Evolutionary conservation across 495 filamentous ascomycete species (phyloP).

Genomic region (Apodospora peruviana): DNA sequence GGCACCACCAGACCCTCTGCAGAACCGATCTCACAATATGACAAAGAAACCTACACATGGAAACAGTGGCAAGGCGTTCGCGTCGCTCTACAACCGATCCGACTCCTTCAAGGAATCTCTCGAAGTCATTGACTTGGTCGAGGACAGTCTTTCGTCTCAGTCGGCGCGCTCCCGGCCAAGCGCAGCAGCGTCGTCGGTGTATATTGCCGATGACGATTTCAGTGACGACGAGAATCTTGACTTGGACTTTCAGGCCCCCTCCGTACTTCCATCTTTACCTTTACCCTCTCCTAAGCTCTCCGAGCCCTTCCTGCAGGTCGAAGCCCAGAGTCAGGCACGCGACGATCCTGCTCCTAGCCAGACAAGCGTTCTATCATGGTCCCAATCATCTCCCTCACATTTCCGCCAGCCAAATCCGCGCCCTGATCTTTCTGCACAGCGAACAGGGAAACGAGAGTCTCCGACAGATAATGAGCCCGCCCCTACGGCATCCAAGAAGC

Average conservation of each 20-base stretch:
- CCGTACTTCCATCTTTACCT: conserved; percentile 34
- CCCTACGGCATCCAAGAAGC: conserved; percentile 22
- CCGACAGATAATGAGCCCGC: conserved; percentile 16
- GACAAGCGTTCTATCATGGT: conserved; percentile 18
- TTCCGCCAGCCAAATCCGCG: conserved; percentile 6
- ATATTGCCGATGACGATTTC: conserved; percentile 61
- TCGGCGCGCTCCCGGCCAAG: background rate
- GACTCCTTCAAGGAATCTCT: conserved; percentile 39
- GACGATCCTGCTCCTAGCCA: conserved; percentile 11
- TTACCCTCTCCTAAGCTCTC: background rate
- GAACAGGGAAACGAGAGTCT: conserved; percentile 27
- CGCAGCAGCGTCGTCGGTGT: conserved; percentile 30
- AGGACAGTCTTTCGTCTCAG: conserved; percentile 3
- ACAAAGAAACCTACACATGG: background rate
- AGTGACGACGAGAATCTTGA: conserved; percentile 63
- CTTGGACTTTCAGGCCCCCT: conserved; percentile 50
- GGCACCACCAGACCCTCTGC: conserved; percentile 8
- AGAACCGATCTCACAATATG: conserved; percentile 10
- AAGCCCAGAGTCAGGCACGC: background rate
- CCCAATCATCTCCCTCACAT: conserved; percentile 32
- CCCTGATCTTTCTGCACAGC: conserved; percentile 3
- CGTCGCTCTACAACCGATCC: conserved; percentile 33
- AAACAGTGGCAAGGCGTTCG: conserved; percentile 21
- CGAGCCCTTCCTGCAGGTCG: too few relatives aligned
- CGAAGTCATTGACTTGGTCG: conserved; percentile 15